Evolutionary conservation across 164 flowering plant genomes (phyloP).

Genomic region (Platanus orientalis): DNA sequence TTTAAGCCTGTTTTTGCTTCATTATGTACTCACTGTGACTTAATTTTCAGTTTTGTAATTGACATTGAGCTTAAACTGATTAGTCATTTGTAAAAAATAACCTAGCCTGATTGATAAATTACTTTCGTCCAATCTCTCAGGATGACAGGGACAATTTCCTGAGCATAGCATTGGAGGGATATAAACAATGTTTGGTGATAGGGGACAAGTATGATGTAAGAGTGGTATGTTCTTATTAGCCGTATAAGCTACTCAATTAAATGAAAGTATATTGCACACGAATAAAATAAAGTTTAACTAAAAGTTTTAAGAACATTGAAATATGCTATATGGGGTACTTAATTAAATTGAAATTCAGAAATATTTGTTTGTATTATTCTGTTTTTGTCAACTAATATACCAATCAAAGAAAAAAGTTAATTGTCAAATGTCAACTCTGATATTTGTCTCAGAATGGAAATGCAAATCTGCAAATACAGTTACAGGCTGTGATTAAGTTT

Average conservation of each 20-base stretch:
- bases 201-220: constrained; percentile 89
- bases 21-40: neutral
- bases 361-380: neutral
- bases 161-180: constrained; percentile 78
- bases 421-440: too few species aligned
- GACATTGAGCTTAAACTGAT: neutral
- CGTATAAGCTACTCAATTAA: constrained; percentile 1
- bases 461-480: neutral
- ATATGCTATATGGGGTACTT: neutral
- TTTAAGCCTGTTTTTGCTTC: neutral
- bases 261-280: neutral
- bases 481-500: neutral
- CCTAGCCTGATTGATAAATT: constrained; percentile 7
- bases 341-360: neutral
- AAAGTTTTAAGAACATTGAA: neutral
- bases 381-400: neutral
- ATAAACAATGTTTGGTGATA: constrained; percentile 75
- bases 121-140: constrained; percentile 33
- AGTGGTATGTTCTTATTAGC: constrained; percentile 54
- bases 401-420: too few species aligned
- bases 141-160: constrained; percentile 92
- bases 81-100: neutral
- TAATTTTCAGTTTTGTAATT: neutral
- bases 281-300: neutral
- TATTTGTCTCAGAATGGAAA: neutral